These are phyloP conservation scores for Ogataea minuta DNA, from an alignment of 805 yeast species.

Conservation along the genomic window DNA sequence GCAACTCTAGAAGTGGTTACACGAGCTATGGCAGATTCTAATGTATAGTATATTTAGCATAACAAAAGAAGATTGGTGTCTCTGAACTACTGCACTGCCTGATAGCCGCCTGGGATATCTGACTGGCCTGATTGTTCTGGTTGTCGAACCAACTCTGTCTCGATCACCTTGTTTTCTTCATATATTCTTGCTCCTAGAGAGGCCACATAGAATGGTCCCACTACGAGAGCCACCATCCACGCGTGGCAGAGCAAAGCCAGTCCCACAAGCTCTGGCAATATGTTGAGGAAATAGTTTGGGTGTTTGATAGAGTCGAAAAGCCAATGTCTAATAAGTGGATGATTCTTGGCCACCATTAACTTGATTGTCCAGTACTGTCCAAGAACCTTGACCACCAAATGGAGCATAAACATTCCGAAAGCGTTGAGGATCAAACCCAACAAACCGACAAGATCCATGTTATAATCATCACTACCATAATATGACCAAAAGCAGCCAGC, in stretches of 20 bases:
- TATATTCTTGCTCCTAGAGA: slow-evolving; percentile 10
- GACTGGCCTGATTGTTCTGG: background rate
- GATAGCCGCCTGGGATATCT: background rate
- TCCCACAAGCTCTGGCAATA: slow-evolving; percentile 16
- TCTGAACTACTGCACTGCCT: background rate
- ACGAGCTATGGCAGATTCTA: slow-evolving; percentile 24
- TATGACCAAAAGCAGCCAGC: slow-evolving; percentile 2
- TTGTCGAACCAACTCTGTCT: slow-evolving; percentile 4
- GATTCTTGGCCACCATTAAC: slow-evolving; percentile 18
- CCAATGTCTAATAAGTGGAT: slow-evolving; percentile 17
- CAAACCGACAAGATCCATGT: slow-evolving; percentile 3
- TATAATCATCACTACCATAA: background rate
- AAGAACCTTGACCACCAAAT: slow-evolving; percentile 9
- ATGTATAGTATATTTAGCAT: slow-evolving; percentile 5
- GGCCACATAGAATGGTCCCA: slow-evolving; percentile 14
- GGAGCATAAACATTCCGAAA: slow-evolving; percentile 13
- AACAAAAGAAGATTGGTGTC: background rate
- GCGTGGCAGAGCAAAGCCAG: slow-evolving; percentile 13
- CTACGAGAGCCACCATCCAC: slow-evolving; percentile 5
- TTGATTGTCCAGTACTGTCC: slow-evolving; percentile 18
- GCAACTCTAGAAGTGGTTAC: slow-evolving; percentile 19
- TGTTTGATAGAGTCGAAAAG: slow-evolving; percentile 14
- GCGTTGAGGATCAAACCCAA: slow-evolving; percentile 8
- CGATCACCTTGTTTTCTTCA: slow-evolving; percentile 15
- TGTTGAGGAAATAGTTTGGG: slow-evolving; percentile 17